Base-by-base conservation (phyloP, 805 yeast species). In the Myxozyma geophila region DNA sequence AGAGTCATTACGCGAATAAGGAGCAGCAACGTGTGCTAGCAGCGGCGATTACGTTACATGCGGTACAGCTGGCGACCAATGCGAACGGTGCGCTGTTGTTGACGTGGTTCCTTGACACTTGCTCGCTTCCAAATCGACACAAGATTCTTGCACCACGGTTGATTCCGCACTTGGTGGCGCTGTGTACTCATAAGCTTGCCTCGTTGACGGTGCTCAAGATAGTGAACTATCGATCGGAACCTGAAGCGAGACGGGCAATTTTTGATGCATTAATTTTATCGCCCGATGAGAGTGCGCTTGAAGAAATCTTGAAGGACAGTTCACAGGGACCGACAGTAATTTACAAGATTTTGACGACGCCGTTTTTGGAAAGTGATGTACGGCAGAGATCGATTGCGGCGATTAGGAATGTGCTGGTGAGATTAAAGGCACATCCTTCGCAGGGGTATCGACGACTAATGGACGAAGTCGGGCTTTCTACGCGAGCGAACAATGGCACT, bases 61-160 rank as follows among this genome's bases (percentile, higher is more conserved):
- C 93, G 33, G 89, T 88, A 67, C 89, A 87, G 68, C 81, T 95
- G 70, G 90, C 92, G 0, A 83, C 87, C 5, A 92, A 92, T 74
- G 83, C 87, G 66, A 95, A 95, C 74, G 98, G 98, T 28, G 88
- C 96, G 0, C 79, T 95, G 67, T 81, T 95, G 70, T 83, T 95
- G 59, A 91, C 97, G 1, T 95, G 99, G 99, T 88, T 89, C 71
- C 82, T 95, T 73, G 99, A 95, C 73, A 90, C 97, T 0, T 88
- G 89, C 69, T 81, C 81, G 8, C 72, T 86, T 49, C 86, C 87
- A 46, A 82, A 85, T 70, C 83, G 93, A 70, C 89, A 87, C 74
- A 76, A 79, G 35, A 78, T 90, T 19, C 78, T 95, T 54, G 86
- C 91, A 1, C 82, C 84, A 37, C 81, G 83, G 71, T 78, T 91